Evolutionary conservation across 1,139 yeast genomes (phyloP), one percentile per base, ranked within the genome.

Genomic region (Nakaseomyces sp.): DNA sequence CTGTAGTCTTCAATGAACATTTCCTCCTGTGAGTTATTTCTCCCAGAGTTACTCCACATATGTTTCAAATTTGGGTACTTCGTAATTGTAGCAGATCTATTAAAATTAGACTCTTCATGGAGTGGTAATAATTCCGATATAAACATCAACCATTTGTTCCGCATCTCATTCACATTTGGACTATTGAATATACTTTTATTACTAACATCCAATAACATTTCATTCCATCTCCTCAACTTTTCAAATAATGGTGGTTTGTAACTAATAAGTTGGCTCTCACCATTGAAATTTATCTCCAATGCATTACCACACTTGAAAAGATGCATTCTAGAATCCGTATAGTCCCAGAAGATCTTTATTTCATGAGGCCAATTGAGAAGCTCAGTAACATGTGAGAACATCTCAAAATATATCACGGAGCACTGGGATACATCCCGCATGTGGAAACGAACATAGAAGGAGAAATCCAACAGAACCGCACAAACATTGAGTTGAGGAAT

Each of bases 71-170:
- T 45, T 37, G 48, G 53, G 28, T 19, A 43, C 20, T 35, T 43
- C 4, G 56, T 47, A 33, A 58, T 46, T 17, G 50, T 43, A 3
- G 56, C 56, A 16, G 57, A 53, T 45, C 59, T 54, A 44, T 61
- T 61, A 31, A 56, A 56, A 33, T 61, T 61, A 4, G 63, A 59
- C 42, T 58, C 62, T 35, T 61, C 65, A 40, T 48, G 41, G 2
- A 58, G 45, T 5, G 64, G 59, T 32, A 61, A 44, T 41, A 61
- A 45, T 38, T 58, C 61, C 1, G 63, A 53, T 13, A 61, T 30
- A 47, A 60, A 61, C 40, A 55, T 53, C 32, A 50, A 52, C 9
- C 60, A 39, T 43, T 57, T 60, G 40, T 47, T 52, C 36, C 49
- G 51, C 53, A 60, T 50, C 31, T 48, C 45, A 41, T 52, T 56